phyloP scores from a whole-genome alignment of 192 early-diverging fungal genomes.

The Backusella australiensis region DNA sequence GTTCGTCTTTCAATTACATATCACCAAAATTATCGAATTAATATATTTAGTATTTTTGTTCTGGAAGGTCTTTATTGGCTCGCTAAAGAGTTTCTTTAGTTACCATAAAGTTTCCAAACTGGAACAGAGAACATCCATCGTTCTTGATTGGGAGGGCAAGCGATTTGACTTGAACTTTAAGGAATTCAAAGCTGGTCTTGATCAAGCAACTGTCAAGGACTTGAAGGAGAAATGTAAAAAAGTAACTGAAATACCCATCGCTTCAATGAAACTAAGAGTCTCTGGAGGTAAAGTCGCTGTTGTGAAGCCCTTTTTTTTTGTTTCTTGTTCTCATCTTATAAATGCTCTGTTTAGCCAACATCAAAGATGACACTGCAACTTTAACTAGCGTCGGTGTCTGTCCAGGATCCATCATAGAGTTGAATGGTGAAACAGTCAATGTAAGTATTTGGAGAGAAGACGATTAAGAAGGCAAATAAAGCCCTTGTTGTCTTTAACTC shows the following conservation, averaged over 20 bases:
- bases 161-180: constrained; percentile 24
- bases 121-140: constrained; percentile 19
- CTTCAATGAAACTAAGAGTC: constrained; percentile 69
- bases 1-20: background rate
- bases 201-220: constrained; percentile 63
- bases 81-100: constrained; percentile 19
- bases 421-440: constrained; percentile 65
- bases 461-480: no score
- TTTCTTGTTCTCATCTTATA: no score
- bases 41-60: constrained; percentile 13
- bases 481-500: background rate
- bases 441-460: constrained; percentile 28
- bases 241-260: constrained; percentile 73
- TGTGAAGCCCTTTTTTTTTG: no score
- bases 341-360: constrained; percentile 41
- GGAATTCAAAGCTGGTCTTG: constrained; percentile 30
- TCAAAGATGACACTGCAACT: constrained; percentile 76
- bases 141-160: constrained; percentile 22
- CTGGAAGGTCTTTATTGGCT: constrained; percentile 18
- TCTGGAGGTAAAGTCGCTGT: constrained; percentile 58
- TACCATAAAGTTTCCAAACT: constrained; percentile 15
- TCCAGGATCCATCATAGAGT: constrained; percentile 65
- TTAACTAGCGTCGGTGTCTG: constrained; percentile 68
- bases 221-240: constrained; percentile 73
- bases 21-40: background rate